Evolutionary conservation across 2,329 filamentous ascomycete genomes (phyloP).

Genomic region (Botrytis aclada): DNA sequence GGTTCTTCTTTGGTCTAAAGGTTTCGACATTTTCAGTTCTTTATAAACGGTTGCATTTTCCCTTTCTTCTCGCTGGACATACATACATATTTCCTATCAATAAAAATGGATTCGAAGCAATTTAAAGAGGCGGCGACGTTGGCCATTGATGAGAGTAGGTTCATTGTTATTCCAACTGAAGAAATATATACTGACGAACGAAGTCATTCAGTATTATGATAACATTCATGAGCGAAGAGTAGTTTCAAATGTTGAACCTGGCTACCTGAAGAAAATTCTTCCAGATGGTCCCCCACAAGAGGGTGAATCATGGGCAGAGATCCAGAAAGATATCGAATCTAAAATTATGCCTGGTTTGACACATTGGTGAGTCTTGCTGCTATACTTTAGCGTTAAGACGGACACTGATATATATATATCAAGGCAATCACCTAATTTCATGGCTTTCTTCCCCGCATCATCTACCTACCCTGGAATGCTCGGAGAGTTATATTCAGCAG

Average conservation of each 20-base stretch:
- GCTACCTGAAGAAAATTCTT: constrained; percentile 79
- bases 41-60: background rate
- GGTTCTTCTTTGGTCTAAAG: background rate
- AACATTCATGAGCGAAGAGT: constrained; percentile 68
- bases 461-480: constrained; percentile 82
- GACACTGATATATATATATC: constrained; percentile 18
- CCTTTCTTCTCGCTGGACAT: background rate
- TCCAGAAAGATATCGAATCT: constrained; percentile 77
- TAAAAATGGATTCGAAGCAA: constrained; percentile 72
- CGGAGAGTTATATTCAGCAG: constrained; percentile 86
- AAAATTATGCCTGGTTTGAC: constrained; percentile 92
- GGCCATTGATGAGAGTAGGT: constrained; percentile 78
- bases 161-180: background rate
- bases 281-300: constrained; percentile 62
- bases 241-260: constrained; percentile 74
- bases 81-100: background rate
- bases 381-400: background rate
- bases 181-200: constrained; percentile 19
- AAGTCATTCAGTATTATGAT: constrained; percentile 83
- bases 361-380: constrained; percentile 59
- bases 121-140: constrained; percentile 75
- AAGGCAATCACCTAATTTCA: constrained; percentile 85
- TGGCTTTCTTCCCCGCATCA: constrained; percentile 89
- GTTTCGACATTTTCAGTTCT: too few relatives aligned
- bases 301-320: constrained; percentile 72